Base-by-base conservation (phyloP, 169 alveolate species). In the Eimeria acervulina region DNA sequence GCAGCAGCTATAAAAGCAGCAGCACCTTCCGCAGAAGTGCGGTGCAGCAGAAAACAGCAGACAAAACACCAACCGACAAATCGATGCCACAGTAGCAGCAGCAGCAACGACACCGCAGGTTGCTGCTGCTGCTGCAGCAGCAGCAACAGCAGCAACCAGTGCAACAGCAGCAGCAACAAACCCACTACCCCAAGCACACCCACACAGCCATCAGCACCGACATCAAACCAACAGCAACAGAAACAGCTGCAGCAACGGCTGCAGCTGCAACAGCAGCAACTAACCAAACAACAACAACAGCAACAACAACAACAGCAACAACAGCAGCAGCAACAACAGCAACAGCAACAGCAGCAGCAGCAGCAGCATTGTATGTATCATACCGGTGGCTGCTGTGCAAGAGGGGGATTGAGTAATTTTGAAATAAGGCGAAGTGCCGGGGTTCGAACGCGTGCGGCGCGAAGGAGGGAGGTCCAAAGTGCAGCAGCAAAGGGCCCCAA, bases 401-500 rank as follows among this genome's bases (percentile, higher is more conserved):
- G 78, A 4, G 92, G 40, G 1, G 92, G 74, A 33, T 33, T 55
- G 21, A 84, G 42, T 3, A 84, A 44, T 47, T 84, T 52, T 52
- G 6, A 23, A 1, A 84, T 23, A 17, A 84, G 59, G 10, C 55
- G 31, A 31, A 84, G 74, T 3, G 92, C 92, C 0, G 92, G 51
- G 26, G 51, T 52, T 4, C 92, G 92, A 23, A 47, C 74, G 26
- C 92, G 40, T 13, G 76, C 68, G 40, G 92, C 92, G 1, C 92
- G 1, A 28, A 52, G 92, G 74, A 84, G 92, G 10, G 78, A 36
- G 1, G 15, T 33, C 92, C 92, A 84, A 5, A 84, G 92, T 13
- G 92, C 92, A 12, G 78, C 74, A 36, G 72, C 92, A 59, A 84
- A 84, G 51, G 92, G 36, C n/a, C 51, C 38, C 52, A n/a, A 28